Percentiles rank a stretch among this genome's conserved stretches.
These are phyloP conservation scores for Vaucheria bursata DNA, from an alignment of 352 stramenopile species.

Conservation along the genomic window DNA sequence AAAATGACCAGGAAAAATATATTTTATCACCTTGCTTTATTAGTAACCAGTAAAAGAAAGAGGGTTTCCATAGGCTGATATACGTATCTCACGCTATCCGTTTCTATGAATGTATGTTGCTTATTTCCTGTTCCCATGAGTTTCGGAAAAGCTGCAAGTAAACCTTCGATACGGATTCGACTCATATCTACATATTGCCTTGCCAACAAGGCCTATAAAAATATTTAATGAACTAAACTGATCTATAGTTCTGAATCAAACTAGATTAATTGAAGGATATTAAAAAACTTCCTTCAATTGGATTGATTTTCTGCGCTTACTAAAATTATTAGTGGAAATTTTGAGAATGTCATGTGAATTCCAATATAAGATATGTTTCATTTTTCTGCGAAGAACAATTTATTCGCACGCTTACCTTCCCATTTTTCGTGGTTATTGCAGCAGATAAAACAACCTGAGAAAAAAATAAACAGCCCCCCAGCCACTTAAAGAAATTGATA, in stretches of 20 bases:
- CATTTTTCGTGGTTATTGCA: conserved; percentile 50
- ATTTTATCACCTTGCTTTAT: conserved; percentile 82
- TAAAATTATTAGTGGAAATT: not conserved
- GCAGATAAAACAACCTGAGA: conserved; percentile 47
- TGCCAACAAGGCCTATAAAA: conserved; percentile 68
- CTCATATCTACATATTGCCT: conserved; percentile 99
- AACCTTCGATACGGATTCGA: conserved; percentile 90
- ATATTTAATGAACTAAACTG: not conserved
- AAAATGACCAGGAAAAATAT: too few relatives aligned
- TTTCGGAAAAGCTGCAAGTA: conserved; percentile 98
- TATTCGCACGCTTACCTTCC: conserved; percentile 17
- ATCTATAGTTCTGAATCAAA: not conserved
- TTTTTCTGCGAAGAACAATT: not conserved
- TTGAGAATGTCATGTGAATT: not conserved
- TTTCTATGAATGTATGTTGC: conserved; percentile 99
- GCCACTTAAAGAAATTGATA: too few relatives aligned
- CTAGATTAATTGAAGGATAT: not conserved
- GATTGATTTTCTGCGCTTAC: conserved; percentile 54
- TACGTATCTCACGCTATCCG: conserved; percentile 93
- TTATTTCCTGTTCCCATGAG: conserved; percentile 74
- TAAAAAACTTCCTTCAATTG: not conserved
- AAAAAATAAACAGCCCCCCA: not conserved
- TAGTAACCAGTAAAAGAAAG: conserved; percentile 96
- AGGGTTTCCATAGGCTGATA: conserved; percentile 97
- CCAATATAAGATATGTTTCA: not conserved